These are phyloP conservation scores for Pythium periplocum DNA, from an alignment of 352 stramenopile species.

Conservation along the genomic window DNA sequence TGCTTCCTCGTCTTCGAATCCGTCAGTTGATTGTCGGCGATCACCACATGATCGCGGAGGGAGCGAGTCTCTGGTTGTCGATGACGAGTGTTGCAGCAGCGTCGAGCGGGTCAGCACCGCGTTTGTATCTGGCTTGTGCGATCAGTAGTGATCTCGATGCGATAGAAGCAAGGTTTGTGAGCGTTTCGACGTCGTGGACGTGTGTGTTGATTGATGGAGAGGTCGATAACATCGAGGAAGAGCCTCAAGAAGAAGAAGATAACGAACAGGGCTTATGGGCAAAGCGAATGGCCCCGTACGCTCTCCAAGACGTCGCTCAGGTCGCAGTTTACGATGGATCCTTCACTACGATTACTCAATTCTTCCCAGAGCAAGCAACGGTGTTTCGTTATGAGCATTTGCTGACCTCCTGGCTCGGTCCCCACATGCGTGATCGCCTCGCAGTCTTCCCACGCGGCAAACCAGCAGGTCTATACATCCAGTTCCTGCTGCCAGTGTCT, in stretches of 20 bases:
- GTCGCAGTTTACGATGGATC: conserved; percentile 11
- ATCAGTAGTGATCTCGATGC: conserved; percentile 8
- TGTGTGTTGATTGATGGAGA: conserved; percentile 45
- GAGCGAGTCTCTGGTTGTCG: conserved; percentile 59
- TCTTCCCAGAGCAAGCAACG: conserved; percentile 6
- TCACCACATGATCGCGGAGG: conserved; percentile 53
- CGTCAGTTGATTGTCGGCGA: conserved; percentile 40
- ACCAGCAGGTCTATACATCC: conserved; percentile 43
- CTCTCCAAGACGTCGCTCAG: background rate
- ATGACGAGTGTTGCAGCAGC: conserved; percentile 13
- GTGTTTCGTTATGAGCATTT: conserved; percentile 19
- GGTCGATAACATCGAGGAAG: conserved; percentile 43
- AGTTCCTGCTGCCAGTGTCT: conserved; percentile 38
- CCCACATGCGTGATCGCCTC: conserved; percentile 32
- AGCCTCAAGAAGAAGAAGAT: background rate
- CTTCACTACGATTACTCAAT: too few relatives aligned
- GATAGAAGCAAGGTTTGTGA: conserved; percentile 13
- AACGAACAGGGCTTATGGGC: conserved; percentile 7
- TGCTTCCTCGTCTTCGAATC: conserved; percentile 21
- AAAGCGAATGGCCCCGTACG: conserved; percentile 7
- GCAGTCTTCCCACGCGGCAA: conserved; percentile 50
- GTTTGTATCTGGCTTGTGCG: conserved; percentile 21
- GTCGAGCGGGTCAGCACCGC: background rate
- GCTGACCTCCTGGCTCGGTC: conserved; percentile 31
- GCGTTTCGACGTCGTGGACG: conserved; percentile 13